These are phyloP conservation scores for Spinacia oleracea DNA, from an alignment of 179 eudicot genomes.

Conservation along the genomic window DNA sequence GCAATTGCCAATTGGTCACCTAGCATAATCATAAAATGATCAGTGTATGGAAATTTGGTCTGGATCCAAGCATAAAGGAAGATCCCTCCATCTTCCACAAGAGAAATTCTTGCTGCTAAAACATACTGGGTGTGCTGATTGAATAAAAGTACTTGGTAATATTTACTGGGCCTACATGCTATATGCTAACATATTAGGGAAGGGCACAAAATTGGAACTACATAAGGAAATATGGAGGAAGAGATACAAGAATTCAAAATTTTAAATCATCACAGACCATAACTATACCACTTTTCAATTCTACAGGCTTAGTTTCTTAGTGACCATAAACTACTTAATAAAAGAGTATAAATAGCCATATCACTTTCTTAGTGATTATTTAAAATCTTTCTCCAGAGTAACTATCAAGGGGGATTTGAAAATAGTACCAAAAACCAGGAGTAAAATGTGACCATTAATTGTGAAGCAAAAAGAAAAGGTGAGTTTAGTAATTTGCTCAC, in stretches of 20 bases:
- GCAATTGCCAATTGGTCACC: constrained; percentile 90
- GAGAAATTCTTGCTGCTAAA: background rate
- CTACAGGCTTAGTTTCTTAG: background rate
- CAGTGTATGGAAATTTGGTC: background rate
- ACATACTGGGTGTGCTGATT: background rate
- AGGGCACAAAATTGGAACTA: background rate
- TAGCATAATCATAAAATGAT: constrained; percentile 18
- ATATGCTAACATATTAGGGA: background rate
- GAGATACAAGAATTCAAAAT: background rate
- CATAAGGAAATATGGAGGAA: background rate
- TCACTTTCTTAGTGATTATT: background rate
- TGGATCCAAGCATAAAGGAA: background rate
- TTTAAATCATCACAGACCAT: background rate
- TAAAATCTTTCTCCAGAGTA: background rate
- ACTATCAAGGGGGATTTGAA: background rate
- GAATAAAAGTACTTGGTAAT: background rate
- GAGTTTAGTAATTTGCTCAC: background rate
- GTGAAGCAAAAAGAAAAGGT: background rate
- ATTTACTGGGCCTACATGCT: background rate
- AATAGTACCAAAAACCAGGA: background rate
- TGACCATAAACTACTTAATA: background rate
- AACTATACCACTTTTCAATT: background rate
- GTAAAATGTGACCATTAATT: background rate
- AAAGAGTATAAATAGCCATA: background rate
- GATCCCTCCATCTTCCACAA: background rate